Evolutionary conservation across 805 yeast genomes (phyloP).

Genomic region (Saccharomycopsis sp.): DNA sequence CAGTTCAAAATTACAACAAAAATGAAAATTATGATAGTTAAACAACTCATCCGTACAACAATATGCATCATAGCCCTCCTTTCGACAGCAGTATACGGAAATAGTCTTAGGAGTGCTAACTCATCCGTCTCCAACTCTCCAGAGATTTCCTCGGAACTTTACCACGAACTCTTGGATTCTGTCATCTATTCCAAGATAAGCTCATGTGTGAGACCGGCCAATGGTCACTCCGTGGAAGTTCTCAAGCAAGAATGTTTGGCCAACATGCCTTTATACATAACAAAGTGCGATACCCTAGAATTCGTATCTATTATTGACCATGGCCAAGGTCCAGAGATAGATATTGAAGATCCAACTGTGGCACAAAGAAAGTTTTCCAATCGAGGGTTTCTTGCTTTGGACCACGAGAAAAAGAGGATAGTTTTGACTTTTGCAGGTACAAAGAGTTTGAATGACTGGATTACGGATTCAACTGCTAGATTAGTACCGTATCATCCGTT

Average conservation of each 20-base stretch:
- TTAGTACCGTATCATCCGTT: constrained; percentile 44
- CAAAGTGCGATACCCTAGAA: constrained; percentile 5
- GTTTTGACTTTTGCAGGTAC: constrained; percentile 59
- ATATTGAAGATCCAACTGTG: neutral
- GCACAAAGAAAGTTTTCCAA: constrained; percentile 8
- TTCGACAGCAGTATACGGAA: neutral
- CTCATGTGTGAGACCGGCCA: neutral
- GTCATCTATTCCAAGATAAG: neutral
- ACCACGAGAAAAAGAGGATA: constrained; percentile 37
- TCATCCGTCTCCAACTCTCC: neutral
- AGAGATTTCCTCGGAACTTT: neutral
- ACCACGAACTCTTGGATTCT: neutral
- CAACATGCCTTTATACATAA: neutral
- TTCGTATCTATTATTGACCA: constrained; percentile 11
- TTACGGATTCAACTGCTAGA: constrained; percentile 45
- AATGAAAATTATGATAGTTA: no score
- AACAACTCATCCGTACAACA: no score
- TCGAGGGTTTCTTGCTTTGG: constrained; percentile 45
- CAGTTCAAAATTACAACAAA: no score
- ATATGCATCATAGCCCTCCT: no score
- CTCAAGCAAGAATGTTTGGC: neutral
- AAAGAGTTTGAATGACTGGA: constrained; percentile 55
- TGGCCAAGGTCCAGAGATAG: neutral
- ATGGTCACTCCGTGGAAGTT: neutral
- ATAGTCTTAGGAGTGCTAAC: neutral